Percentiles rank a stretch among this genome's conserved stretches.
phyloP scores from a whole-genome alignment of 2,329 filamentous ascomycete genomes.

The Eutypa lata region DNA sequence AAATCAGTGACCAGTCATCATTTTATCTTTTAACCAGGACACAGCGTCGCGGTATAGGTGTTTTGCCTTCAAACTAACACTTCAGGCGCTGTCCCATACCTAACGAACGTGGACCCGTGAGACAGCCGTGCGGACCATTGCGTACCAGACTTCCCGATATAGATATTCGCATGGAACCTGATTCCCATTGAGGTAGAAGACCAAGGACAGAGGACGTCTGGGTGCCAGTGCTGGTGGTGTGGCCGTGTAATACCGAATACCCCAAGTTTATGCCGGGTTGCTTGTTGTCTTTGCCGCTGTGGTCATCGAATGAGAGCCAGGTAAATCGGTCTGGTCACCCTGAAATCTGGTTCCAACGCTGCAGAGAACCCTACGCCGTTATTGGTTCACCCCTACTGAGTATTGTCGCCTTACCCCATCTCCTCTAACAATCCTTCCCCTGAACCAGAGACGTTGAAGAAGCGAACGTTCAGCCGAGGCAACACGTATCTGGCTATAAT shows the following conservation, averaged over 20 bases:
- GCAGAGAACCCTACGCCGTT: conserved; percentile 17
- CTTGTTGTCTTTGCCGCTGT: conserved; percentile 19
- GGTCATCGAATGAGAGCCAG: conserved; percentile 22
- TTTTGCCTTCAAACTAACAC: conserved; percentile 7
- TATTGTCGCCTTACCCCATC: conserved; percentile 22
- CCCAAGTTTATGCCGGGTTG: conserved; percentile 15
- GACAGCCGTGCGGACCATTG: conserved; percentile 12
- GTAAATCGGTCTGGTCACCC: conserved; percentile 18
- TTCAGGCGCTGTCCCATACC: conserved; percentile 1
- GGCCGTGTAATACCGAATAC: conserved; percentile 21
- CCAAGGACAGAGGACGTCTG: conserved; percentile 17
- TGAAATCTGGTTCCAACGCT: conserved; percentile 21
- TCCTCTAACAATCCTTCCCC: conserved; percentile 17
- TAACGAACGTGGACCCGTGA: conserved; percentile 6
- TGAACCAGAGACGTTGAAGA: background rate
- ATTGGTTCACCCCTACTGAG: conserved; percentile 24
- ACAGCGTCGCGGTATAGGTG: conserved; percentile 1
- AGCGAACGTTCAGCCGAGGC: background rate
- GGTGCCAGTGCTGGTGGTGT: conserved; percentile 20
- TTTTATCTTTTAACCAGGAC: conserved; percentile 2
- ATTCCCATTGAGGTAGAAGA: conserved; percentile 15
- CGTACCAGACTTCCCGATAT: conserved; percentile 18
- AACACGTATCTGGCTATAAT: background rate
- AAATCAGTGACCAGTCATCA: conserved; percentile 6
- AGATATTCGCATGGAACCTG: conserved; percentile 17